Percentiles rank a stretch among this genome's conserved stretches.
Evolutionary conservation across 2,329 filamentous ascomycete genomes (phyloP).

Genomic region (Mariannaea elegans): DNA sequence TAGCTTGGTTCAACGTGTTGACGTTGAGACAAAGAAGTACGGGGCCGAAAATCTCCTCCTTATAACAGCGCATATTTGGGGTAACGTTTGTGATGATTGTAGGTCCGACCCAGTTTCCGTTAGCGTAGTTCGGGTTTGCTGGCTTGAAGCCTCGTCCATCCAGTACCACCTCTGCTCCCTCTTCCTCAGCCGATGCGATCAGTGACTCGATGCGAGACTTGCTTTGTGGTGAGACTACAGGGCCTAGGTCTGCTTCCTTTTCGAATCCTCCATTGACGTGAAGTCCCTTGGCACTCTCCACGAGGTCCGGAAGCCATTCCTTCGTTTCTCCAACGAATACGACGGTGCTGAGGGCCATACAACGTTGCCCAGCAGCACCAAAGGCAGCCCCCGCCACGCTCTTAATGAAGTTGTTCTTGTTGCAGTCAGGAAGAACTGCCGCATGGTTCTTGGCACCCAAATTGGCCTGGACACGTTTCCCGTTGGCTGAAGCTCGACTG

Average conservation of each 20-base stretch:
- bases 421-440: slow-evolving; percentile 71
- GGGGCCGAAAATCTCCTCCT: slow-evolving; percentile 48
- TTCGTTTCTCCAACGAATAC: slow-evolving; percentile 73
- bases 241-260: slow-evolving; percentile 32
- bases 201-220: slow-evolving; percentile 32
- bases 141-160: slow-evolving; percentile 35
- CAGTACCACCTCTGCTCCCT: slow-evolving; percentile 33
- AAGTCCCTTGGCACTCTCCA: slow-evolving; percentile 67
- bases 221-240: slow-evolving; percentile 33
- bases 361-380: slow-evolving; percentile 74
- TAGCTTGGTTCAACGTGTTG: slow-evolving; percentile 46
- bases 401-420: slow-evolving; percentile 74
- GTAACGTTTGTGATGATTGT: slow-evolving; percentile 47
- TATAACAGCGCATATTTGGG: slow-evolving; percentile 48
- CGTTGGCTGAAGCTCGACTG: slow-evolving; percentile 71
- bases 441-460: slow-evolving; percentile 77
- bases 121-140: slow-evolving; percentile 26
- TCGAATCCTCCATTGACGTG: slow-evolving; percentile 36
- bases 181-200: slow-evolving; percentile 31
- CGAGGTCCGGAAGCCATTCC: slow-evolving; percentile 68
- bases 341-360: slow-evolving; percentile 73
- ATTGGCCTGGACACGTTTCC: slow-evolving; percentile 76
- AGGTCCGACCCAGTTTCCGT: slow-evolving; percentile 56
- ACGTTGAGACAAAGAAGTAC: slow-evolving; percentile 47
- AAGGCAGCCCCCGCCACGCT: slow-evolving; percentile 74